phyloP scores from a whole-genome alignment of 2,329 filamentous ascomycete species.

The Diaporthe citri region DNA sequence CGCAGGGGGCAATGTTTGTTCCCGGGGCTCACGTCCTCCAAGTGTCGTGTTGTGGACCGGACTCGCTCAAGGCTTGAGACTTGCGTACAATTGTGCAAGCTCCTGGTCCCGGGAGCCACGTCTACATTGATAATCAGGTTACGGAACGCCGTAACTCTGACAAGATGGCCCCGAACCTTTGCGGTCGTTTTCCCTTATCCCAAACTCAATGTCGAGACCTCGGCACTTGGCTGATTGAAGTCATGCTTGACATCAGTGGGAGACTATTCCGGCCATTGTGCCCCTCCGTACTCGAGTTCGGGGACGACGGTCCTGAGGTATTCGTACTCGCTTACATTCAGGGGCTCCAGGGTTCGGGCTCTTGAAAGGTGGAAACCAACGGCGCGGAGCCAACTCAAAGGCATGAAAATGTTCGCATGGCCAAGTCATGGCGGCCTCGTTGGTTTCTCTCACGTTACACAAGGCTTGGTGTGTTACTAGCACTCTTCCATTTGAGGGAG shows the following conservation, averaged over 20 bases:
- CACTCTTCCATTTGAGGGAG: background rate
- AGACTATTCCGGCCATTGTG: background rate
- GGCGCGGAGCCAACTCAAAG: background rate
- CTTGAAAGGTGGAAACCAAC: background rate
- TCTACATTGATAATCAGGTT: background rate
- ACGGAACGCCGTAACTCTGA: background rate
- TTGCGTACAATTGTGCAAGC: background rate
- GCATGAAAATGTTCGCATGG: background rate
- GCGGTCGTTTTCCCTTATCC: background rate
- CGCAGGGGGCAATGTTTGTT: background rate
- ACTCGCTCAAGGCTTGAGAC: background rate
- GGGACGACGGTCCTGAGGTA: background rate
- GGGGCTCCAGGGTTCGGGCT: constrained; percentile 2
- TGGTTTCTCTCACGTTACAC: background rate
- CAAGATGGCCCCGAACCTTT: background rate
- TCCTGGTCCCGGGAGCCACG: background rate
- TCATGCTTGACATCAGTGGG: too few relatives aligned
- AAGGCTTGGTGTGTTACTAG: background rate
- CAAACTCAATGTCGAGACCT: background rate
- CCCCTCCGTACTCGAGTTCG: constrained; percentile 7
- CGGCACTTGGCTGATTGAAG: background rate
- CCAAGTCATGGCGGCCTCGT: background rate
- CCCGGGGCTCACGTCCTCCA: background rate
- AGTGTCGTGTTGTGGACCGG: background rate
- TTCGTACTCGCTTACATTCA: constrained; percentile 3